These are phyloP conservation scores for Voacanga thouarsii DNA, from an alignment of 257 asterid species.

Conservation along the genomic window DNA sequence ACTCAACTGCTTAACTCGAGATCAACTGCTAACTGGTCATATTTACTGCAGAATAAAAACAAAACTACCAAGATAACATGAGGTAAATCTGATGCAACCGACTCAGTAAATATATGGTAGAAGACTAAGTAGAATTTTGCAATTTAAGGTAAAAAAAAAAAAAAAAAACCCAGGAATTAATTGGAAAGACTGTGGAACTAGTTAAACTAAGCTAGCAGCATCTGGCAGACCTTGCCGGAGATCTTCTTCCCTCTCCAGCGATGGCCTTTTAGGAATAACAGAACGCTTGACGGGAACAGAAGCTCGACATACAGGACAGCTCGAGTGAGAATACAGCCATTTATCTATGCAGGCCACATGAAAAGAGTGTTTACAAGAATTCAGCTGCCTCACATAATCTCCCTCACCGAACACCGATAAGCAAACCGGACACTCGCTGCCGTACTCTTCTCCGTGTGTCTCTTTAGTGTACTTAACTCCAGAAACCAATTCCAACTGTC, in stretches of 20 bases:
- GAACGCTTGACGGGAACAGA: conserved; percentile 32
- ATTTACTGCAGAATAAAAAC: no score
- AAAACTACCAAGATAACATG: no score
- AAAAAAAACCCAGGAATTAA: background rate
- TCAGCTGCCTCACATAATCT: conserved; percentile 49
- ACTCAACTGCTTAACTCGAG: no score
- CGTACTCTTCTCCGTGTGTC: conserved; percentile 23
- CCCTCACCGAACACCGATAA: conserved; percentile 53
- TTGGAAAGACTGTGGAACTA: background rate
- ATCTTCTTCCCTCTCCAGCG: conserved; percentile 30
- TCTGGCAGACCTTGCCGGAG: conserved; percentile 58
- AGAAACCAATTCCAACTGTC: conserved; percentile 13
- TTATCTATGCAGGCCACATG: conserved; percentile 58
- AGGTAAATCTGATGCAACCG: no score
- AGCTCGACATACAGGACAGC: conserved; percentile 72
- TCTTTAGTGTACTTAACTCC: conserved; percentile 31
- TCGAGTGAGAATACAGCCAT: conserved; percentile 57
- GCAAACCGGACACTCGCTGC: conserved; percentile 59
- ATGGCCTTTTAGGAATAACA: conserved; percentile 12
- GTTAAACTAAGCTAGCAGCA: conserved; percentile 39
- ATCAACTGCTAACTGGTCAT: no score
- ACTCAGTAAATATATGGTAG: no score
- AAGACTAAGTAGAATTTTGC: no score
- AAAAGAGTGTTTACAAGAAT: conserved; percentile 50
- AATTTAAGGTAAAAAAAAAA: no score